Evolutionary conservation across 768 basidiomycete genomes (phyloP).

Genomic region (Nevesoporus exiguus): DNA sequence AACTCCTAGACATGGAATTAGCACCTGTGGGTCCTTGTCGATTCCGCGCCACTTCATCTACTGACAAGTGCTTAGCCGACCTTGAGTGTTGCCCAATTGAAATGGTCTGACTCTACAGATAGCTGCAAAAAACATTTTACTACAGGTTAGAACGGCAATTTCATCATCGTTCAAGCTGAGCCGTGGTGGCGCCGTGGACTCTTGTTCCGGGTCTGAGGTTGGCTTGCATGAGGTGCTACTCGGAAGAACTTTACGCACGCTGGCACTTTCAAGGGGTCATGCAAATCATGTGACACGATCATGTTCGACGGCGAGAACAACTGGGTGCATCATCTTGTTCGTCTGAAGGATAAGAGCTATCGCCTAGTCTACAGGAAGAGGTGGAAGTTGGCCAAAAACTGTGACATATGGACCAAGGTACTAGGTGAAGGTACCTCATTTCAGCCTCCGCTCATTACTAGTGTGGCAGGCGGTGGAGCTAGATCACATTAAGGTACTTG

Average conservation of each 20-base stretch:
- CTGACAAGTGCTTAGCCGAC: conserved; percentile 14
- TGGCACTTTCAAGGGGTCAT: conserved; percentile 28
- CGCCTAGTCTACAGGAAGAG: conserved; percentile 28
- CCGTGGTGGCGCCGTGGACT: conserved; percentile 23
- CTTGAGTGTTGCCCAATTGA: conserved; percentile 21
- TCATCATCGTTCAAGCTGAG: conserved; percentile 30
- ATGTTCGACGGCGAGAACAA: conserved; percentile 30
- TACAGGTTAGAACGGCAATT: conserved; percentile 25
- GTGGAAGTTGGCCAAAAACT: conserved; percentile 14
- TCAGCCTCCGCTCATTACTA: conserved; percentile 3
- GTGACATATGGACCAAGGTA: conserved; percentile 33
- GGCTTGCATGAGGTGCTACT: background rate
- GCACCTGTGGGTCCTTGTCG: conserved; percentile 26
- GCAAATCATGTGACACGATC: conserved; percentile 32
- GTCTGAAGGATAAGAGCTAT: conserved; percentile 27
- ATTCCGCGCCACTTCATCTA: background rate
- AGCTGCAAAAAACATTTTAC: conserved; percentile 1
- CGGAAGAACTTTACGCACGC: conserved; percentile 23
- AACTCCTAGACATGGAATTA: conserved; percentile 25
- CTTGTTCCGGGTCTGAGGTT: background rate
- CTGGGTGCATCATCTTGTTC: conserved; percentile 34
- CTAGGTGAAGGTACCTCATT: background rate
- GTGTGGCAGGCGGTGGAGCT: conserved; percentile 27
- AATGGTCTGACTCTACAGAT: conserved; percentile 22
- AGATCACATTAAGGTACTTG: conserved; percentile 29